phyloP scores from a whole-genome alignment of 2,329 filamentous ascomycete species.

The Nothomitra cinnamomea region DNA sequence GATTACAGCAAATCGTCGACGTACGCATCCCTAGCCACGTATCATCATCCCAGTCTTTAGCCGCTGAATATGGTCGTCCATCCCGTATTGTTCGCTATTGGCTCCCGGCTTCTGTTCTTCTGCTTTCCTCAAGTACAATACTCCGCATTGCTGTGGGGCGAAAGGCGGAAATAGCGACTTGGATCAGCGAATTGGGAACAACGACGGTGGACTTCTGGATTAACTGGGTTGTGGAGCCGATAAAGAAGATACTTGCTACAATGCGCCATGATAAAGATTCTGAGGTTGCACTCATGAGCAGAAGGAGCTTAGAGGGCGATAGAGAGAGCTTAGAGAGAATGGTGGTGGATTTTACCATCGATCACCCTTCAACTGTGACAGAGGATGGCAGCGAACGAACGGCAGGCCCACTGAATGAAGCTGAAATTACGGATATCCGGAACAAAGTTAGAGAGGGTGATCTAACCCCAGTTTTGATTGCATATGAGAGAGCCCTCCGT shows the following conservation, averaged over 20 bases:
- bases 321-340: constrained; percentile 86
- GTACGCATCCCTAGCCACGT: constrained; percentile 51
- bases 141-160: constrained; percentile 60
- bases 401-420: constrained; percentile 41
- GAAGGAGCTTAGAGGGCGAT: constrained; percentile 77
- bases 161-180: constrained; percentile 59
- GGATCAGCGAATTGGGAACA: constrained; percentile 61
- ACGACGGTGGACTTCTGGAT: constrained; percentile 83
- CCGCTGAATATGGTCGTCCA: constrained; percentile 55
- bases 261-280: constrained; percentile 86
- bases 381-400: constrained; percentile 6
- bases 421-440: constrained; percentile 57
- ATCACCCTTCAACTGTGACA: constrained; percentile 48
- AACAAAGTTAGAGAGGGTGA: constrained; percentile 79
- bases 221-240: constrained; percentile 88
- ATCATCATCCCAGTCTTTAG: constrained; percentile 35
- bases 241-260: constrained; percentile 67
- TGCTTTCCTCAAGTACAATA: constrained; percentile 78
- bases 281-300: constrained; percentile 93
- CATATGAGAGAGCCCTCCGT: constrained; percentile 78
- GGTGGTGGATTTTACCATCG: constrained; percentile 89
- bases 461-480: constrained; percentile 74
- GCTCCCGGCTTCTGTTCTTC: constrained; percentile 53
- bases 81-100: constrained; percentile 68
- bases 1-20: constrained; percentile 53